Conservation (phyloP, 2,329 filamentous ascomycete genomes). For the Colletotrichum plurivorum region DNA sequence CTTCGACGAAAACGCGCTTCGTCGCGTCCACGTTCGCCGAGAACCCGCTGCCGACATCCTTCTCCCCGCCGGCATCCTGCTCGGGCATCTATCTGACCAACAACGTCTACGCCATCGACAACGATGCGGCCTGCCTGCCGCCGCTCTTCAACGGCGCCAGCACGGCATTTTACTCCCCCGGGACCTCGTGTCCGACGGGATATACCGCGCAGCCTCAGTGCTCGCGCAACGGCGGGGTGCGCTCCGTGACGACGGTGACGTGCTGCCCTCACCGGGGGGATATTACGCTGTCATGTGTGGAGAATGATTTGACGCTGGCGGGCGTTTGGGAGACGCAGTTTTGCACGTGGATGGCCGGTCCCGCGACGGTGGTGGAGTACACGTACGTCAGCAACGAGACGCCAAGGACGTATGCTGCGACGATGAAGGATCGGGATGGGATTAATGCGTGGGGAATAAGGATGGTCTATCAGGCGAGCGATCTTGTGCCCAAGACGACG, state of each 20-base stretch:
- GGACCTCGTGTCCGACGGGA: conserved; percentile 32
- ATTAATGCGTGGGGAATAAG: conserved; percentile 45
- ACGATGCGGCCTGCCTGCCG: conserved; percentile 42
- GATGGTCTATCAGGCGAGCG: conserved; percentile 46
- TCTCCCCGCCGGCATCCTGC: conserved; percentile 40
- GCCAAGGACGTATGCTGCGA: conserved; percentile 31
- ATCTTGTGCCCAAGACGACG: conserved; percentile 30
- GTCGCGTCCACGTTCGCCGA: conserved; percentile 38
- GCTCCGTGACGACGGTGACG: conserved; percentile 46
- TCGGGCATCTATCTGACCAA: conserved; percentile 38
- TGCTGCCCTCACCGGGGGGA: conserved; percentile 44
- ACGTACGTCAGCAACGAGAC: conserved; percentile 37
- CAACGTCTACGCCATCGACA: conserved; percentile 42
- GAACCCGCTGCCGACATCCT: conserved; percentile 44
- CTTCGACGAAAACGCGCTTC: conserved; percentile 30
- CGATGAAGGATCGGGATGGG: conserved; percentile 38
- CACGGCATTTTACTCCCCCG: conserved; percentile 41
- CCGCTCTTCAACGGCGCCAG: conserved; percentile 39
- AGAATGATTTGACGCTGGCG: conserved; percentile 39
- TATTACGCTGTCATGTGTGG: conserved; percentile 43
- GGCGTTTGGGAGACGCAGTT: conserved; percentile 42
- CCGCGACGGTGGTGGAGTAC: conserved; percentile 34
- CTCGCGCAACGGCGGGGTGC: conserved; percentile 43
- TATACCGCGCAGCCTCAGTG: conserved; percentile 46
- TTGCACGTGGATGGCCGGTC: conserved; percentile 45